Evolutionary conservation across 371 early-diverging fungal species (phyloP), one percentile per base, ranked within the genome.

Genomic region (Mortierella sp.): DNA sequence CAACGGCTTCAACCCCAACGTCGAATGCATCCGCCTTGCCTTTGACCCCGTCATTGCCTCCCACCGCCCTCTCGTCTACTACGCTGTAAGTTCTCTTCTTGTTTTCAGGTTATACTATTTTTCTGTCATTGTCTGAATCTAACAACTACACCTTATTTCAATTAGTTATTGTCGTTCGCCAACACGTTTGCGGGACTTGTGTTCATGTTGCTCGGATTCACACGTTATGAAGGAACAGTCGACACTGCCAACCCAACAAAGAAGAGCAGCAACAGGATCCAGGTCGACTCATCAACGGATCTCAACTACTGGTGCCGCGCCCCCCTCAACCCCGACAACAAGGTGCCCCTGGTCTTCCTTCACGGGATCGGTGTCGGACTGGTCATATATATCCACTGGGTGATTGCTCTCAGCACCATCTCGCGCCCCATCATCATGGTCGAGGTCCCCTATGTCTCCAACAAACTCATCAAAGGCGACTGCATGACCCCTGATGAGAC

Each of bases 321-420:
- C 0, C 75, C 79, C n/a, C 51, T 48, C 76, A 70, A 89, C 58
- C 77, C 89, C 58, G 88, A 90, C 21, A 88, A 88, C 75, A 88
- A 90, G 71, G 88, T 89, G 29, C 95, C 95, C 0, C 85, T 95
- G 65, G 92, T 94, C 8, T 95, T 95, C 81, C 91, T 95, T 24
- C 94, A 94, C 79, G 95, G 95, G 24, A 92, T 95, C 58, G 94
- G 93, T 8, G 90, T 92, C 68, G 95, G 95, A 14, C 76, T 95
- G 41, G 87, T 92, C 77, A 90, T 91, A 48, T 95, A 95, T 80
- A 41, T 89, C 43, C 83, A 89, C 21, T 92, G 94, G 79, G 72
- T 95, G 35, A 75, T 81, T 38, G 79, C 88, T 29, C 75, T 90
- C 79, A 68, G 89, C 8, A 76, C 81, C 6, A 75, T 91, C 51